Evolutionary conservation across 768 basidiomycete genomes (phyloP).

Genomic region (Phanerochaete sordida): DNA sequence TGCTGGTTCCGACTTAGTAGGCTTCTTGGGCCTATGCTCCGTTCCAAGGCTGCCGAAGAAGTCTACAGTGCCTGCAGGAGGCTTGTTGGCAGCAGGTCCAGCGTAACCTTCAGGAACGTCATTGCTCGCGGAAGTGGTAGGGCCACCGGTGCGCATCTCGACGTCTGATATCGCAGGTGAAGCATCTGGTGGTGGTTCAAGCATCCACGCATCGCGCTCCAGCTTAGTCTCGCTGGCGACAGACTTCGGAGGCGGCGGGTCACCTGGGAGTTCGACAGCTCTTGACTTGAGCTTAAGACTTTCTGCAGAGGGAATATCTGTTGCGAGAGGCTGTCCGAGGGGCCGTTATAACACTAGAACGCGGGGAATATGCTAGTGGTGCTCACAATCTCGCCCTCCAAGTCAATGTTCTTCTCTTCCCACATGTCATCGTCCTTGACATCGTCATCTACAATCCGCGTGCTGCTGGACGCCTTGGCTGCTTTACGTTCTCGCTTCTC

Average conservation of each 20-base stretch:
- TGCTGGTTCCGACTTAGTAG: conserved; percentile 67
- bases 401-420: conserved; percentile 84
- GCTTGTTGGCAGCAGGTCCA: conserved; percentile 44
- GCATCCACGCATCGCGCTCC: conserved; percentile 89
- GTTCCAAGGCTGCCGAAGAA: conserved; percentile 89
- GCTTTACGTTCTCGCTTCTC: conserved; percentile 44
- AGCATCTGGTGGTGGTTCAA: conserved; percentile 40
- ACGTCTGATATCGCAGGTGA: conserved; percentile 24
- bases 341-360: neutral
- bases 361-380: neutral
- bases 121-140: conserved; percentile 34
- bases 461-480: conserved; percentile 32
- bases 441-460: conserved; percentile 67
- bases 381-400: conserved; percentile 70
- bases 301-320: conserved; percentile 75
- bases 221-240: conserved; percentile 45
- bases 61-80: conserved; percentile 61
- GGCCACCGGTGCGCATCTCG: conserved; percentile 18
- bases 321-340: conserved; percentile 49
- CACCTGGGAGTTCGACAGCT: conserved; percentile 41
- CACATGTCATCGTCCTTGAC: conserved; percentile 73
- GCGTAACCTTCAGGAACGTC: conserved; percentile 66
- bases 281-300: conserved; percentile 67
- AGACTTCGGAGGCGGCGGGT: conserved; percentile 44
- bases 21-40: conserved; percentile 59